These are phyloP conservation scores for Malus hybrid DNA, from an alignment of 331 rosid species.

Conservation along the genomic window DNA sequence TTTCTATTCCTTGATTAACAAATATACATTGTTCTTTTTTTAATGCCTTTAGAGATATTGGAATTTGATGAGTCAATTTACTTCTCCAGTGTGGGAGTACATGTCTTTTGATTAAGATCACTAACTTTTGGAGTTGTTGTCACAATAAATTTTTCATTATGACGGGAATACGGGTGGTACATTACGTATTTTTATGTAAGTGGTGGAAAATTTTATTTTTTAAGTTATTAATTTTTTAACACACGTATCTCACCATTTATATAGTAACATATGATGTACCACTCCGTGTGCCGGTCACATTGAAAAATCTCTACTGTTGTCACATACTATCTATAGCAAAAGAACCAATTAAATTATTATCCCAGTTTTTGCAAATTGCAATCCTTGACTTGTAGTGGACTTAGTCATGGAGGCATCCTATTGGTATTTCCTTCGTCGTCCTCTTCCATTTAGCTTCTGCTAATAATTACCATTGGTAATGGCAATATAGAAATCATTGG, in stretches of 20 bases:
- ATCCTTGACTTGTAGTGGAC: not conserved
- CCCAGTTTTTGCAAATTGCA: not conserved
- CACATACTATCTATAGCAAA: not conserved
- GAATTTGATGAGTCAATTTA: not conserved
- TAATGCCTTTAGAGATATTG: not conserved
- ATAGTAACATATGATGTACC: no score
- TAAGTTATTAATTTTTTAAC: no score
- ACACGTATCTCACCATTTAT: no score
- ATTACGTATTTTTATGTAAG: no score
- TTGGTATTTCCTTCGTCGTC: not conserved
- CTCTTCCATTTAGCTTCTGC: not conserved
- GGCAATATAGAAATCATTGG: not conserved
- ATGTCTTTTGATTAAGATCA: not conserved
- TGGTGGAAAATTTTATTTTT: no score
- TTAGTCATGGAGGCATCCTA: not conserved
- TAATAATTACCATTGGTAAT: not conserved
- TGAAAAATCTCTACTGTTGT: no score
- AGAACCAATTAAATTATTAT: not conserved
- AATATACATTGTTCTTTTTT: not conserved
- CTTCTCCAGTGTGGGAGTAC: not conserved
- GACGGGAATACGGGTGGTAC: no score
- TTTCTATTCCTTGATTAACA: not conserved
- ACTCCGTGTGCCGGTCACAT: no score
- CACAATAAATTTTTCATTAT: no score
- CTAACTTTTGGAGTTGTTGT: not conserved